Conservation (phyloP, 2,329 filamentous ascomycete species). For the Fusarium albidum region DNA sequence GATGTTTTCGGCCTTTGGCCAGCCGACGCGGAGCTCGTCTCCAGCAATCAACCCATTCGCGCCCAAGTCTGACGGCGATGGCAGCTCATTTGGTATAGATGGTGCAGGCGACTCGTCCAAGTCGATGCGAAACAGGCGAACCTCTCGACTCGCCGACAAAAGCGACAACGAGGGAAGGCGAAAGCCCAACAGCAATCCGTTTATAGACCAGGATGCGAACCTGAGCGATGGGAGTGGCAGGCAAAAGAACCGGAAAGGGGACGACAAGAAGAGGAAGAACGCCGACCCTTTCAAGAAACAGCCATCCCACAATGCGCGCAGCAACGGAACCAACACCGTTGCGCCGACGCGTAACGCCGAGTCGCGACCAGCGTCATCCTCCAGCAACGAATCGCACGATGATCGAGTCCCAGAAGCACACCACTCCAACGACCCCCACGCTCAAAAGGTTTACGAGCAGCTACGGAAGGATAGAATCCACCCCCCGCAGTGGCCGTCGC, state of each 20-base stretch:
- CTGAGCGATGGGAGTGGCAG: conserved; percentile 38
- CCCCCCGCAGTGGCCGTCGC: conserved; percentile 63
- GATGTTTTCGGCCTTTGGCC: conserved; percentile 50
- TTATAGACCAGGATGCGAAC: conserved; percentile 38
- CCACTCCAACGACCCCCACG: conserved; percentile 50
- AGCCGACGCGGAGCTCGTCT: conserved; percentile 47
- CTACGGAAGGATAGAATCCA: conserved; percentile 63
- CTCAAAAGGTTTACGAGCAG: conserved; percentile 60
- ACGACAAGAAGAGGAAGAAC: conserved; percentile 39
- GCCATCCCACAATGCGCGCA: conserved; percentile 21
- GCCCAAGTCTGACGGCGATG: conserved; percentile 30
- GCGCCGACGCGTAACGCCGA: conserved; percentile 27
- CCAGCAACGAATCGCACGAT: conserved; percentile 33
- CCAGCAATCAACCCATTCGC: conserved; percentile 49
- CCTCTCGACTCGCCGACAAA: conserved; percentile 36
- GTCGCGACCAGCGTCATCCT: conserved; percentile 39
- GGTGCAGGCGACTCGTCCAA: conserved; percentile 40
- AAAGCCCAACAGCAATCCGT: conserved; percentile 39
- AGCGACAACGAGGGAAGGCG: conserved; percentile 41
- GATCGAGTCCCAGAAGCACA: conserved; percentile 28
- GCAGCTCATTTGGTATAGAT: conserved; percentile 45
- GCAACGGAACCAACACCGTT: conserved; percentile 31
- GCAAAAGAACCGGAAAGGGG: conserved; percentile 32
- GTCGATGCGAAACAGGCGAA: conserved; percentile 39
- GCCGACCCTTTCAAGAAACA: conserved; percentile 28